Evolutionary conservation across 306 rosid genomes (phyloP).

Genomic region (Cicer pinnatifidum): DNA sequence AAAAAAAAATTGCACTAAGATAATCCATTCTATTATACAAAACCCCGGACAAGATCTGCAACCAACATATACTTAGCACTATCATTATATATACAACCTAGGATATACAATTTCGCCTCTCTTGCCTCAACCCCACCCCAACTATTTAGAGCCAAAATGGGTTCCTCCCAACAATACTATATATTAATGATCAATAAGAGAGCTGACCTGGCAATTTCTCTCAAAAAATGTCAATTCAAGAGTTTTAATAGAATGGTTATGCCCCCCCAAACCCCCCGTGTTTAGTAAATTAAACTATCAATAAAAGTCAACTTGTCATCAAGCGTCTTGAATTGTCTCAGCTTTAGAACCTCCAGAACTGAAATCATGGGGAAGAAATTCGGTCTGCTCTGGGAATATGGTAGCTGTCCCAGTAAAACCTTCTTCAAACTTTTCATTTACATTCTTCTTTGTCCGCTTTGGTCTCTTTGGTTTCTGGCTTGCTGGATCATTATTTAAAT

Average conservation of each 20-base stretch:
- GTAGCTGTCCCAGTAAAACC: conserved; percentile 46
- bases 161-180: neutral
- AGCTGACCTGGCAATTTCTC: conserved; percentile 5
- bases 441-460: conserved; percentile 69
- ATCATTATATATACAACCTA: conserved; percentile 38
- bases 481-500: conserved; percentile 48
- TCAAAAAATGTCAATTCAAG: neutral
- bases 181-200: conserved; percentile 2
- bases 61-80: conserved; percentile 6
- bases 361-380: conserved; percentile 22
- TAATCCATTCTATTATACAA: conserved; percentile 31
- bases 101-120: conserved; percentile 20
- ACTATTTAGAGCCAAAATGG: conserved; percentile 21
- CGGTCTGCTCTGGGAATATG: conserved; percentile 49
- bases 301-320: neutral
- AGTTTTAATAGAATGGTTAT: neutral
- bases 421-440: conserved; percentile 60
- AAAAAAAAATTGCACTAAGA: conserved; percentile 1
- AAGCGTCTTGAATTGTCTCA: conserved; percentile 5
- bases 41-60: neutral
- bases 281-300: neutral
- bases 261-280: neutral
- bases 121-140: conserved; percentile 21
- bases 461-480: conserved; percentile 61
- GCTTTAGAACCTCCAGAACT: conserved; percentile 24